Base-by-base conservation (phyloP, 1,284 basidiomycete genomes). In the Pseudozyma sp. region DNA sequence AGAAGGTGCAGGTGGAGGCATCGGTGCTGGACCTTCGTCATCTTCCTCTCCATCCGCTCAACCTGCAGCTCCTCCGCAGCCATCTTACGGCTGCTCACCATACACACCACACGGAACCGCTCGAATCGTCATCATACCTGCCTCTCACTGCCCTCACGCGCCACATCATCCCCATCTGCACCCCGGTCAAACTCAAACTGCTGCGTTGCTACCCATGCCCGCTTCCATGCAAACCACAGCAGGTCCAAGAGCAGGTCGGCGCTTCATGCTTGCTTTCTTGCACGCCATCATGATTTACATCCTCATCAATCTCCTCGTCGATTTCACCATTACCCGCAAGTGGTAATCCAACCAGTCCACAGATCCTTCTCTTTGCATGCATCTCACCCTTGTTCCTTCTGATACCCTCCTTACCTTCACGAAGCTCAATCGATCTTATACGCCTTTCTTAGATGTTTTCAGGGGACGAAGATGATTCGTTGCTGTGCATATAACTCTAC, bases 221-320 rank as follows among this genome's bases (percentile, higher is more conserved):
- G 61, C 50, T 11, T 21, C 56, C 5, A 52, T 58, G 56, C 54
- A 62, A 10, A 21, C 52, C 11, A 25, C 51, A 7, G 18, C 42
- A 12, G 59, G 51, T 9, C 69, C 50, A 19, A 52, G 61, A 48
- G 74, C 74, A 11, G n/a, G 31, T 4, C 57, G 54, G 3, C 58
- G 74, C 25, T 76, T 76, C 59, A 66, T 58, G 18, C 48, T 66
- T 11, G 69, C 74, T 13, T 49, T 76, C 19, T 31, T 76, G 0
- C 60, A 72, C 14, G 69, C 57, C 8, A 25, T 72, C 19, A 49
- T 72, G 52, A 72, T 76, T 65, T 76, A 72, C 59, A 40, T 76
- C 19, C 52, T 72, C 31, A 61, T 72, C 62, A 66, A 68, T 38
- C 31, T 76, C 14, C 52, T 72, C 19, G 52, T 70, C 49, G 66